A percentile compares a stretch with the other conserved stretches of the same genome.
Conservation (phyloP, 1,284 basidiomycete species). For the Bjerkandera adusta region DNA sequence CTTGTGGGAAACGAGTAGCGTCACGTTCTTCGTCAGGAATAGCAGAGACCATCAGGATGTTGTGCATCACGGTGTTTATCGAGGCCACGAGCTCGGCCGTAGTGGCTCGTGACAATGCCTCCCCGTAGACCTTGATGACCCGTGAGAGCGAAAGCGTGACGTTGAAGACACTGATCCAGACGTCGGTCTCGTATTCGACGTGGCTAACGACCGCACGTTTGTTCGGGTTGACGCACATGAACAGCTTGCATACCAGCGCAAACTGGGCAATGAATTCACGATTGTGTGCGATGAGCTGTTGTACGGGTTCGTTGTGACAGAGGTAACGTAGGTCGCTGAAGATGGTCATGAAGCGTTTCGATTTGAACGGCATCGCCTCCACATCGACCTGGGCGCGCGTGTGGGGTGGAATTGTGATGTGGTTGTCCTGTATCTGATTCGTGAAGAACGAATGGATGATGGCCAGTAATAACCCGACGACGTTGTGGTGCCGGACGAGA, state of each 20-base stretch:
- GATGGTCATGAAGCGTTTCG: constrained; percentile 90
- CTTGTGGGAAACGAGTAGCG: constrained; percentile 57
- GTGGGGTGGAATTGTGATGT: constrained; percentile 54
- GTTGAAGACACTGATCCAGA: constrained; percentile 93
- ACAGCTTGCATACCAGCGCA: constrained; percentile 73
- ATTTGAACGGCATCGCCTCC: constrained; percentile 84
- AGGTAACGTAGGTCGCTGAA: constrained; percentile 83
- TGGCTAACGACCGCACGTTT: constrained; percentile 80
- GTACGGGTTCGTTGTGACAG: constrained; percentile 76
- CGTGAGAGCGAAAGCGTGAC: constrained; percentile 86
- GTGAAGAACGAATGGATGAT: constrained; percentile 90
- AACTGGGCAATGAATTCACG: constrained; percentile 59
- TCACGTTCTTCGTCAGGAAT: constrained; percentile 65
- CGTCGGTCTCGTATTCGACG: constrained; percentile 92
- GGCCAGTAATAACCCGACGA: constrained; percentile 75
- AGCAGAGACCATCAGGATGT: constrained; percentile 74
- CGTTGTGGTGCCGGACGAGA: constrained; percentile 71
- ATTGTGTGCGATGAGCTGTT: constrained; percentile 69
- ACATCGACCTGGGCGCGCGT: constrained; percentile 59
- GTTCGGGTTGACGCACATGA: constrained; percentile 90
- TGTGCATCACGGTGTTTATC: constrained; percentile 67
- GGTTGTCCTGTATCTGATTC: constrained; percentile 72
- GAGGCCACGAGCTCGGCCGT: constrained; percentile 64
- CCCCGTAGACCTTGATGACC: constrained; percentile 86
- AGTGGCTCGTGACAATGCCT: constrained; percentile 64